Evolutionary conservation across 1,284 basidiomycete species (phyloP).

Genomic region (Cutaneotrichosporon cyanovorans): DNA sequence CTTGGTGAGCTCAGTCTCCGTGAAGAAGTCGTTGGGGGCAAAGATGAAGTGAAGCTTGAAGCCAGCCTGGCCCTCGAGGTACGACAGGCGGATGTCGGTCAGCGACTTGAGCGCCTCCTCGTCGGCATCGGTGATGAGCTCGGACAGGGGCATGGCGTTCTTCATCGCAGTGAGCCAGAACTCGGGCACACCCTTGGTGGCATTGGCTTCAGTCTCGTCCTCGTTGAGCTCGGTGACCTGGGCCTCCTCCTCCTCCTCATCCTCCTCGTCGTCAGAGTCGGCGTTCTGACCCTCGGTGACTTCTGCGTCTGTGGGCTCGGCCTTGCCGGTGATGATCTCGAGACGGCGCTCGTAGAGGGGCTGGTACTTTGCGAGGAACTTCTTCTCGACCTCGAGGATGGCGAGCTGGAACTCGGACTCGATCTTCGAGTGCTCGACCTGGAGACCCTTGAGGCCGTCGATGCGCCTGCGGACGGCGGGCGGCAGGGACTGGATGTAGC

Average conservation of each 20-base stretch:
- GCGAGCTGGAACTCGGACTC: slow-evolving; percentile 95
- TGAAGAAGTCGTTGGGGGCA: slow-evolving; percentile 76
- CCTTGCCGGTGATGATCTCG: slow-evolving; percentile 72
- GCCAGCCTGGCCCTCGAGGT: slow-evolving; percentile 67
- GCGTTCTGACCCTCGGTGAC: slow-evolving; percentile 67
- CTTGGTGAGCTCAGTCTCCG: slow-evolving; percentile 77
- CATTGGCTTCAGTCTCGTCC: slow-evolving; percentile 39
- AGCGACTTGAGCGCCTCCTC: slow-evolving; percentile 62
- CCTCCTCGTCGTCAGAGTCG: slow-evolving; percentile 52
- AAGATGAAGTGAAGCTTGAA: slow-evolving; percentile 89
- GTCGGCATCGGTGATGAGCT: slow-evolving; percentile 89
- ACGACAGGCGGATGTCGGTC: slow-evolving; percentile 60
- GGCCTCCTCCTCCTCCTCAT: slow-evolving; percentile 47
- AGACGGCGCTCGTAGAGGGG: slow-evolving; percentile 83
- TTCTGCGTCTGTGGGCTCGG: slow-evolving; percentile 71
- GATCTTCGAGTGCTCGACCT: slow-evolving; percentile 85
- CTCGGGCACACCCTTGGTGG: slow-evolving; percentile 68
- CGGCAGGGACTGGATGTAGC: slow-evolving; percentile 81
- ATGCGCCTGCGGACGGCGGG: slow-evolving; percentile 73
- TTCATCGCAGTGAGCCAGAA: slow-evolving; percentile 97
- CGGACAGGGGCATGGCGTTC: slow-evolving; percentile 79
- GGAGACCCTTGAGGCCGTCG: slow-evolving; percentile 89
- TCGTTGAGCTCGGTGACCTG: slow-evolving; percentile 46
- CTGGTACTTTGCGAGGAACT: slow-evolving; percentile 79
- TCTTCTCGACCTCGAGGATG: slow-evolving; percentile 93